These are phyloP conservation scores for Posidonia australis DNA, from an alignment of 106 monocot species.

Conservation along the genomic window DNA sequence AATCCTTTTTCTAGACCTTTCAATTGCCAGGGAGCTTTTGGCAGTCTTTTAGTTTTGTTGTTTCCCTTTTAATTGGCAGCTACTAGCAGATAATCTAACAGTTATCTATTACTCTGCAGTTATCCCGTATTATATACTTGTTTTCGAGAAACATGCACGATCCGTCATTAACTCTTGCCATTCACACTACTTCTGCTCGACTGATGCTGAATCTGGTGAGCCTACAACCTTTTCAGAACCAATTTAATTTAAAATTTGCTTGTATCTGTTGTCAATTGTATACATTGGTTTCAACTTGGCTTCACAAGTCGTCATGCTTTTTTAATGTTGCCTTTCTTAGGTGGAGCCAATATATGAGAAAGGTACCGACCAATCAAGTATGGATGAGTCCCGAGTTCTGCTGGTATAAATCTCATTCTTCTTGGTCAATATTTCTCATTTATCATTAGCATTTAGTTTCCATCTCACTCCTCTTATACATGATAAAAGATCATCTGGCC, in stretches of 20 bases:
- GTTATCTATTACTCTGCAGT: constrained; percentile 30
- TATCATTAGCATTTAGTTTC: not conserved
- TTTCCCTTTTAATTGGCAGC: not conserved
- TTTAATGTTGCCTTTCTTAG: constrained; percentile 14
- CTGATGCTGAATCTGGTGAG: constrained; percentile 91
- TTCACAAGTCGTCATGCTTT: not conserved
- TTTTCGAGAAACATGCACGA: constrained; percentile 99
- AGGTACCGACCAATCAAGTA: constrained; percentile 77
- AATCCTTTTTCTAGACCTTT: no score
- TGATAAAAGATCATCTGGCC: no score
- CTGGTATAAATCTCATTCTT: constrained; percentile 33
- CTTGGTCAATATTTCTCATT: not conserved
- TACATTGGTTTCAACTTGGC: not conserved
- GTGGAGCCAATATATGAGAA: constrained; percentile 99
- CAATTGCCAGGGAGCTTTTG: no score
- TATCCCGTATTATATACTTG: constrained; percentile 89
- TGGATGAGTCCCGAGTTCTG: constrained; percentile 90
- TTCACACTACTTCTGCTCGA: constrained; percentile 95
- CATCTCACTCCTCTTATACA: not conserved
- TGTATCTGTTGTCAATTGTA: not conserved
- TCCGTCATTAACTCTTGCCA: constrained; percentile 75
- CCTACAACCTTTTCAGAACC: not conserved
- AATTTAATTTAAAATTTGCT: not conserved
- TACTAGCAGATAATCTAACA: not conserved
- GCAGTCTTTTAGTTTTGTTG: no score